Evolutionary conservation across 164 flowering plant genomes (phyloP).

Genomic region (Sextonia rubra): DNA sequence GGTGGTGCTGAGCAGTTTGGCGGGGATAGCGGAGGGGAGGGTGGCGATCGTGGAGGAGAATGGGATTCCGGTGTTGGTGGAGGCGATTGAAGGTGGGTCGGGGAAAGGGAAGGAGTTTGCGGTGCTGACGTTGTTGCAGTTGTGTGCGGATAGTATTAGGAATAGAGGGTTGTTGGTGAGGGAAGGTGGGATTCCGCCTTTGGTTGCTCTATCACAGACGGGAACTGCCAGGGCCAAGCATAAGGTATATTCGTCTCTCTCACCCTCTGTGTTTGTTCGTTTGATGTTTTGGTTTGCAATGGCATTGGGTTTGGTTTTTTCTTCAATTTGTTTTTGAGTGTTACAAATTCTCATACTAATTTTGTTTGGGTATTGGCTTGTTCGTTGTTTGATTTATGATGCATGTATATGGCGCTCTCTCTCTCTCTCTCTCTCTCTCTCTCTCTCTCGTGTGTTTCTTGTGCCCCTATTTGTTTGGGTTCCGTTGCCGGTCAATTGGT

Average conservation of each 20-base stretch:
- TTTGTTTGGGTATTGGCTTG: no score
- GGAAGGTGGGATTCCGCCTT: slow-evolving; percentile 96
- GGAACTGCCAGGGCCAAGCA: slow-evolving; percentile 79
- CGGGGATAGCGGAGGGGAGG: slow-evolving; percentile 57
- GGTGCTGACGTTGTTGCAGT: slow-evolving; percentile 64
- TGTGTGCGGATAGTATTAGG: slow-evolving; percentile 58
- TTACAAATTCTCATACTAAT: no score
- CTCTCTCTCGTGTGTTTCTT: no score
- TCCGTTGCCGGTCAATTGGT: no score
- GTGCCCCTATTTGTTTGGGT: no score
- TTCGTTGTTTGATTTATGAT: no score
- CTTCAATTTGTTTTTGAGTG: no score
- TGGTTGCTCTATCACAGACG: slow-evolving; percentile 80
- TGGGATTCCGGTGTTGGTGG: slow-evolving; percentile 84
- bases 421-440: no score
- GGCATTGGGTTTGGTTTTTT: no score
- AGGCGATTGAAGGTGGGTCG: slow-evolving; percentile 84
- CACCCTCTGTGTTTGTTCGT: no score
- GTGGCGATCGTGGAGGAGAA: slow-evolving; percentile 78
- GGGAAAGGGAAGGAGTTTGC: slow-evolving; percentile 92
- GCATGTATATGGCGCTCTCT: no score
- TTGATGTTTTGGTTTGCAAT: no score
- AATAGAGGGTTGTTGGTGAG: slow-evolving; percentile 75
- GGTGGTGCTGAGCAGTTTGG: slow-evolving; percentile 87
- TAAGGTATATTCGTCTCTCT: slow-evolving; percentile 48